phyloP scores from a whole-genome alignment of 441 rosid species.

The Syzygium malaccense region DNA sequence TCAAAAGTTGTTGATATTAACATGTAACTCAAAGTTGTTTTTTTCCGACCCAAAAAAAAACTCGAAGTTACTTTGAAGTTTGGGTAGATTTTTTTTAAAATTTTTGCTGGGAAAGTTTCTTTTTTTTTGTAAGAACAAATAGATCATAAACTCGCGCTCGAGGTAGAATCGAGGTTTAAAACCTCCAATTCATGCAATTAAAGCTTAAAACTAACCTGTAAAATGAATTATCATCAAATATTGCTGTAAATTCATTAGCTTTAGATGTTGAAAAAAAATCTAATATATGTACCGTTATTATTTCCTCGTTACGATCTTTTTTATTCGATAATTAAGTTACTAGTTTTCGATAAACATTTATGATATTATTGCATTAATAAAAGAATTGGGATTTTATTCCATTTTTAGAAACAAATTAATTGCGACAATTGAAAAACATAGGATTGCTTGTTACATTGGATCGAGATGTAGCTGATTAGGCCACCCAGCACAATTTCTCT shows the following conservation, averaged over 20 bases:
- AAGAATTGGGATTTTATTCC: background rate
- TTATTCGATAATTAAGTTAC: background rate
- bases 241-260: background rate
- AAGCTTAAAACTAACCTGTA: background rate
- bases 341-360: background rate
- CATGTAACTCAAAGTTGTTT: background rate
- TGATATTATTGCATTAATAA: background rate
- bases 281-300: background rate
- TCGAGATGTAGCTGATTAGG: background rate
- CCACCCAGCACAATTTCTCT: background rate
- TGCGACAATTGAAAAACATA: background rate
- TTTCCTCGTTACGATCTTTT: background rate
- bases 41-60: too few relatives aligned
- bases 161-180: background rate
- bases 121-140: background rate
- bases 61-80: background rate
- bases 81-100: background rate
- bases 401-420: background rate
- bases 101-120: background rate
- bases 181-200: background rate
- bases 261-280: background rate
- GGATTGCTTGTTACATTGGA: background rate
- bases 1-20: too few relatives aligned
- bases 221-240: too few relatives aligned
- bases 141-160: background rate